Evolutionary conservation across 306 rosid species (phyloP).

Genomic region (Quercus alba): DNA sequence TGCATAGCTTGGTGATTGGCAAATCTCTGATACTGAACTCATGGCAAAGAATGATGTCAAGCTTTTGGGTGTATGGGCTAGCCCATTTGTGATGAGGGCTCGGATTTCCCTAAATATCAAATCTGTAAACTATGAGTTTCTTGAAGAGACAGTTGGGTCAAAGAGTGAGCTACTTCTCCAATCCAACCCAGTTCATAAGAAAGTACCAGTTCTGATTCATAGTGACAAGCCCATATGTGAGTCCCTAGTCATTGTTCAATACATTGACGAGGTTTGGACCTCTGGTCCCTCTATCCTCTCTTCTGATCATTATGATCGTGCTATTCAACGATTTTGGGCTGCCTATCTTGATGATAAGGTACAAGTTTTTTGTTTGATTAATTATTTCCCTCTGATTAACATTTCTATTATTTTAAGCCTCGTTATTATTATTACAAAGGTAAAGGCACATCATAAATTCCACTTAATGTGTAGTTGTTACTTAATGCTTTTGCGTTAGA

Average conservation of each 20-base stretch:
- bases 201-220: conserved; percentile 55
- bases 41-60: conserved; percentile 40
- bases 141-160: conserved; percentile 27
- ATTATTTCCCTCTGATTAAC: neutral
- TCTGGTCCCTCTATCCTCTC: conserved; percentile 44
- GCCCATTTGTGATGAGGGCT: conserved; percentile 42
- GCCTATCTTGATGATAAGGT: conserved; percentile 54
- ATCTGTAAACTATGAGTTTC: conserved; percentile 35
- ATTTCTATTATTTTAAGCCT: no score
- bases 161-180: conserved; percentile 56
- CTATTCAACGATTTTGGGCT: conserved; percentile 60
- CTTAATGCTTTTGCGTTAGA: no score
- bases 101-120: conserved; percentile 46
- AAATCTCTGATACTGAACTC: neutral
- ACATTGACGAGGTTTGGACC: conserved; percentile 46
- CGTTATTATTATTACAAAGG: no score
- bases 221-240: conserved; percentile 45
- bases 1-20: neutral
- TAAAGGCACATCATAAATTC: no score
- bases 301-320: conserved; percentile 47
- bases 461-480: no score
- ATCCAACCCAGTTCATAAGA: conserved; percentile 58
- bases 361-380: neutral
- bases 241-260: conserved; percentile 51
- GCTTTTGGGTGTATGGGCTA: conserved; percentile 58